Conservation (phyloP, 2,329 filamentous ascomycete genomes). For the Zymoseptoria ardabiliae region DNA sequence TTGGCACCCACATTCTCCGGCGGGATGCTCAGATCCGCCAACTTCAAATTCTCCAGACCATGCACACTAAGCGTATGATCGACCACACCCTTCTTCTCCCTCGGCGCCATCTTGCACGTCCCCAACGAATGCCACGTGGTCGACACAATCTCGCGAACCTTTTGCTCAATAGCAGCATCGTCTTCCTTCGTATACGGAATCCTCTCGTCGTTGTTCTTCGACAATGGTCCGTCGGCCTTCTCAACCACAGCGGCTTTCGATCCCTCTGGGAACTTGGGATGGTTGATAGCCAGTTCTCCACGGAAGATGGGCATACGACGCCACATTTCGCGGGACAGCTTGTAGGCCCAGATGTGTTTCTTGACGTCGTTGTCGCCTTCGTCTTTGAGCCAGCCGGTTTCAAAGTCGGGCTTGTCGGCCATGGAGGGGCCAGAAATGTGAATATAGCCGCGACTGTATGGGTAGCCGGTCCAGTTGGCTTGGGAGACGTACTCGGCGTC, state of each 20-base stretch:
- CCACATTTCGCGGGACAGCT: slow-evolving; percentile 55
- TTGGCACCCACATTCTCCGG: slow-evolving; percentile 41
- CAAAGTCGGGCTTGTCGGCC: slow-evolving; percentile 46
- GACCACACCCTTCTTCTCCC: slow-evolving; percentile 34
- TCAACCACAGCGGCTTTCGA: slow-evolving; percentile 39
- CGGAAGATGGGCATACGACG: slow-evolving; percentile 48
- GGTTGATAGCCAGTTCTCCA: slow-evolving; percentile 33
- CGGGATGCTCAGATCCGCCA: slow-evolving; percentile 38
- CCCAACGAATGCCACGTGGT: slow-evolving; percentile 38
- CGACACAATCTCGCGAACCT: slow-evolving; percentile 34
- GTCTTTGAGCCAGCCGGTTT: slow-evolving; percentile 51
- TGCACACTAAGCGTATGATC: slow-evolving; percentile 35
- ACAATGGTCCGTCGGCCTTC: slow-evolving; percentile 25
- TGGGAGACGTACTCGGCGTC: slow-evolving; percentile 47
- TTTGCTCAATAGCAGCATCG: slow-evolving; percentile 35
- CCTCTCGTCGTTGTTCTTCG: slow-evolving; percentile 40
- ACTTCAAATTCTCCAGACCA: slow-evolving; percentile 34
- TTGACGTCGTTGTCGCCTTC: slow-evolving; percentile 50
- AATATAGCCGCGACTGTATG: slow-evolving; percentile 53
- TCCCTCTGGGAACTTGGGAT: slow-evolving; percentile 34
- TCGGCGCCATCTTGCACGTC: slow-evolving; percentile 35
- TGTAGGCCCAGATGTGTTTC: slow-evolving; percentile 57
- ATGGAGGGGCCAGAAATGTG: slow-evolving; percentile 48
- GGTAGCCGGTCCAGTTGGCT: slow-evolving; percentile 51
- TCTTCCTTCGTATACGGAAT: slow-evolving; percentile 38